Percentiles rank a stretch among this genome's conserved stretches.
These are phyloP conservation scores for Ricinus communis DNA, from an alignment of 345 rosid genomes.

Conservation along the genomic window DNA sequence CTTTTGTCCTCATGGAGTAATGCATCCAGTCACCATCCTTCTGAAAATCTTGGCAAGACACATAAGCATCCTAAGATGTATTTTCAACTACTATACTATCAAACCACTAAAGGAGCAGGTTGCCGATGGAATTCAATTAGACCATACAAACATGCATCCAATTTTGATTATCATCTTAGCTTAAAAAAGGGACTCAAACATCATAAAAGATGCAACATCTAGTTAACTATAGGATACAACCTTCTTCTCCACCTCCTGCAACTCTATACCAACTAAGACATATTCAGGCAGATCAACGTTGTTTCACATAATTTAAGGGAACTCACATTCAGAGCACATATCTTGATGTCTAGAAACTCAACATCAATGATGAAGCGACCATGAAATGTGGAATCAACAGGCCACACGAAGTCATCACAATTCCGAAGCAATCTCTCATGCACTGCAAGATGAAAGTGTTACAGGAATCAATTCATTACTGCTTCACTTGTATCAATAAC, in stretches of 20 bases:
- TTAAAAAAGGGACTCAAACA: neutral
- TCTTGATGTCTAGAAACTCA: slow-evolving; percentile 88
- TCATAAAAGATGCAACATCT: neutral
- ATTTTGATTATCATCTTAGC: neutral
- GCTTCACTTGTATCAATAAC: slow-evolving; percentile 4
- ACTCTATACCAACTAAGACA: neutral
- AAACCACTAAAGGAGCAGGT: neutral
- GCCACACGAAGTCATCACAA: slow-evolving; percentile 79
- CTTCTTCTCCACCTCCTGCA: neutral
- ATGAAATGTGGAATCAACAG: slow-evolving; percentile 59
- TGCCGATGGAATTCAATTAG: neutral
- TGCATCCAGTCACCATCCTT: neutral
- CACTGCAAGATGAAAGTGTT: slow-evolving; percentile 46
- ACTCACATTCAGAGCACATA: slow-evolving; percentile 66
- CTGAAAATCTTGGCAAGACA: neutral
- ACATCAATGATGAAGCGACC: slow-evolving; percentile 85
- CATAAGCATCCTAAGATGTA: neutral
- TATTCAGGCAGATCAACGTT: neutral
- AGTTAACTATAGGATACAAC: neutral
- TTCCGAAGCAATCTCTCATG: slow-evolving; percentile 68
- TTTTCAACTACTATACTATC: neutral
- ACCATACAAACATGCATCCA: neutral
- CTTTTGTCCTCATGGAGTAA: neutral
- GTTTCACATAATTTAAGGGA: slow-evolving; percentile 12
- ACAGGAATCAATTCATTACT: neutral